Conservation (phyloP, 2,329 filamentous ascomycete species). For the Fusarium succisae region DNA sequence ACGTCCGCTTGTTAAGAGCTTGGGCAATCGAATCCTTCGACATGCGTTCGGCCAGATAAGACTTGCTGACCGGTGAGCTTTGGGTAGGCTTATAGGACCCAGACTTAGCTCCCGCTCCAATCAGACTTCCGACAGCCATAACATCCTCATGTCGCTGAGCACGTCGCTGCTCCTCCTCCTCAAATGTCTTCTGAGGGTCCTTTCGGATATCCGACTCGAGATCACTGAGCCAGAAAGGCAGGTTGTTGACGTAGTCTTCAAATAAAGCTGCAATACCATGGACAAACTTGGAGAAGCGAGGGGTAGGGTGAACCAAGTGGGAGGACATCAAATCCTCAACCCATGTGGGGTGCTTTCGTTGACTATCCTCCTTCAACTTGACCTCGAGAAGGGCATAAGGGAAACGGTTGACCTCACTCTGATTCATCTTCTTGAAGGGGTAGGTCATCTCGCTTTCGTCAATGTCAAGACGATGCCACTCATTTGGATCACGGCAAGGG, state of each 20-base stretch:
- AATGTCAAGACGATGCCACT: constrained; percentile 93
- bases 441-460: constrained; percentile 84
- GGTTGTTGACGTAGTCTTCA: constrained; percentile 93
- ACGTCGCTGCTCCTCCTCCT: constrained; percentile 87
- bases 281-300: constrained; percentile 95
- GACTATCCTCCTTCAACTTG: constrained; percentile 77
- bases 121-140: constrained; percentile 86
- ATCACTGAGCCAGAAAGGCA: constrained; percentile 95
- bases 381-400: constrained; percentile 93
- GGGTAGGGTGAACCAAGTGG: constrained; percentile 88
- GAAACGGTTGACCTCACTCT: constrained; percentile 90
- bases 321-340: constrained; percentile 91
- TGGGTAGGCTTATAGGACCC: constrained; percentile 66
- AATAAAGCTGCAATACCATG: constrained; percentile 93
- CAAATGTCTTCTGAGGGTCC: constrained; percentile 89
- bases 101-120: constrained; percentile 71
- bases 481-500: constrained; percentile 86
- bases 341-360: constrained; percentile 81
- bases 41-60: constrained; percentile 67
- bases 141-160: constrained; percentile 86
- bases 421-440: constrained; percentile 86
- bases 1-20: constrained; percentile 41
- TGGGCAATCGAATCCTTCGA: constrained; percentile 50
- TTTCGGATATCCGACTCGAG: constrained; percentile 93
- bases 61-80: constrained; percentile 75